Base-by-base conservation (phyloP, 164 flowering plant species). In the Tetracentron sinense region DNA sequence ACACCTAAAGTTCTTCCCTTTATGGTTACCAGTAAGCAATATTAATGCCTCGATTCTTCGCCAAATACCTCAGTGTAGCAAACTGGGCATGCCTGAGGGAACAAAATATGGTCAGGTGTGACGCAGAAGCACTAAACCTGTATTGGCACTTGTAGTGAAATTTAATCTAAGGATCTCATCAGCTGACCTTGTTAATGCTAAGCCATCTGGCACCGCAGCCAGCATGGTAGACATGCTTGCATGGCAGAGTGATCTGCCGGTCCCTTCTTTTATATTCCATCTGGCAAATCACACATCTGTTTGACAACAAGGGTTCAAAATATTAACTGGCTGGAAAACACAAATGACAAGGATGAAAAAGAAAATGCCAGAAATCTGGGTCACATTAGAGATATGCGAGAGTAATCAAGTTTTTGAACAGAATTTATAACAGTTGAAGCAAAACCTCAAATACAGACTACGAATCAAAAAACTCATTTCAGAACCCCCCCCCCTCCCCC, bases 221-320 rank as follows among this genome's bases (percentile, higher is more conserved):
- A 29, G 79, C 73, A 71, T 90, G 98, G 67, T 88, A 90, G 62
- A 68, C 63, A 67, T 90, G 97, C 65, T 87, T 89, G 79, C 97
- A 90, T 3, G 97, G 96, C 52, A 90, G 82, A 10, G 82, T 87
- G 63, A 88, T 84, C 52, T 63, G 84, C 33, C 74, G 71, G 8
- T 87, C 92, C 11, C 94, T 77, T 68, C 92, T 73, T 75, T 80
- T 87, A 56, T 85, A 90, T 72, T 84, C 85, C 96, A 87, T 85
- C 80, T 90, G 97, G 78, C 98, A 93, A 38, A 93, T 81, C 27
- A 93, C 97, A 65, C 96, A 90, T 64, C 97, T 92, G 65, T 27
- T 44, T 66, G 65, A 30, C 27, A 64, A 53, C 28, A 51, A 51
- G 15, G 14, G 11, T 10, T n/a, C n/a, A n/a, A 38, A 16, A 38